These are phyloP conservation scores for Saccharomycopsis fermentans DNA, from an alignment of 805 yeast species.

Conservation along the genomic window DNA sequence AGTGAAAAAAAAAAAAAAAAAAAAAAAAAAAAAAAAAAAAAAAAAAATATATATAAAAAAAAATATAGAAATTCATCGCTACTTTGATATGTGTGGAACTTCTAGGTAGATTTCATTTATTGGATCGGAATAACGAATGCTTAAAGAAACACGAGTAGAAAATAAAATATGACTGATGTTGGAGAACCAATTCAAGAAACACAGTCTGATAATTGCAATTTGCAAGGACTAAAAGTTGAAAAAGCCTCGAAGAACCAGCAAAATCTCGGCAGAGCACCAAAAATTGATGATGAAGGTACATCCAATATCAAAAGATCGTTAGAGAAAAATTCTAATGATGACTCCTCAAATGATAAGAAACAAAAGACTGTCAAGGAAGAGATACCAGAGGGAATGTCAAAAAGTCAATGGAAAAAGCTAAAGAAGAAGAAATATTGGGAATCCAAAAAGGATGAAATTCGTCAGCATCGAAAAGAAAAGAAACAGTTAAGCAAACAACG, in stretches of 20 bases:
- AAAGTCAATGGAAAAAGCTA: slow-evolving; percentile 70
- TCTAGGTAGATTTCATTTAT: too few species aligned
- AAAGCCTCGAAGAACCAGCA: background rate
- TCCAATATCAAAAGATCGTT: background rate
- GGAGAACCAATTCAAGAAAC: too few species aligned
- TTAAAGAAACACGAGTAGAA: too few species aligned
- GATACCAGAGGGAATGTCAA: slow-evolving; percentile 85
- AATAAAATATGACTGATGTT: too few species aligned
- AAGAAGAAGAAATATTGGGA: slow-evolving; percentile 52
- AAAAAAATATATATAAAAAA: too few species aligned
- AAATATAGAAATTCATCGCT: too few species aligned
- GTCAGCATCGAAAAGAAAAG: slow-evolving; percentile 43
- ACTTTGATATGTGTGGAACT: too few species aligned
- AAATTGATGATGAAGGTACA: background rate
- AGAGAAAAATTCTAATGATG: background rate
- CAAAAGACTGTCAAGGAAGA: background rate
- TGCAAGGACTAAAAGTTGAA: background rate
- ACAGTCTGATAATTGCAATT: background rate
- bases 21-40: too few species aligned
- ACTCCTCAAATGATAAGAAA: background rate
- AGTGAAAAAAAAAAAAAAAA: too few species aligned
- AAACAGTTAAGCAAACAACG: slow-evolving; percentile 35
- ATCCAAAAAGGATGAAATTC: slow-evolving; percentile 51
- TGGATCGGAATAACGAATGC: too few species aligned
- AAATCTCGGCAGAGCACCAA: background rate